phyloP scores from a whole-genome alignment of 1,284 basidiomycete genomes.

The Dichomitus squalens region DNA sequence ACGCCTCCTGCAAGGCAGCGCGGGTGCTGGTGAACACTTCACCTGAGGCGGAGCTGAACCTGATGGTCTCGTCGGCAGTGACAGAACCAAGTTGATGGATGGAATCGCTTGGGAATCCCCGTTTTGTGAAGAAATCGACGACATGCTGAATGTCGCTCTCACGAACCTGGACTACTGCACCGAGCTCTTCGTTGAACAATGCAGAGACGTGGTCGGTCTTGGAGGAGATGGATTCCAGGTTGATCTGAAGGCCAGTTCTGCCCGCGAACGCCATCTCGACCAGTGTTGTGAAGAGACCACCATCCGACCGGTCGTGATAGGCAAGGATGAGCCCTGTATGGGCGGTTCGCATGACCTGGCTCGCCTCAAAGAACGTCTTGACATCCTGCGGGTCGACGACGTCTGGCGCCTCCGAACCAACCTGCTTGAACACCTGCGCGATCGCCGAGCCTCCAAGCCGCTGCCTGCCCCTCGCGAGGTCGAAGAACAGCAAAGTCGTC shows the following conservation, averaged over 20 bases:
- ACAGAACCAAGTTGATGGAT: conserved; percentile 81
- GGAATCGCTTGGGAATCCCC: conserved; percentile 73
- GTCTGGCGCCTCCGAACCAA: conserved; percentile 88
- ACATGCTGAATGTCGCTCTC: conserved; percentile 62
- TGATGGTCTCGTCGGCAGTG: conserved; percentile 65
- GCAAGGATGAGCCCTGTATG: conserved; percentile 78
- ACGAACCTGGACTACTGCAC: conserved; percentile 89
- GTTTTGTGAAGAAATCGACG: conserved; percentile 59
- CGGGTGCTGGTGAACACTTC: conserved; percentile 71
- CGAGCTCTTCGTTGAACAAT: conserved; percentile 97
- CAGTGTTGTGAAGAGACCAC: conserved; percentile 89
- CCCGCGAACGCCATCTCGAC: conserved; percentile 98
- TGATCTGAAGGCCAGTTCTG: conserved; percentile 74
- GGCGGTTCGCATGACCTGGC: conserved; percentile 66
- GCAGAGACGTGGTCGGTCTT: conserved; percentile 61
- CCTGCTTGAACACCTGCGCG: conserved; percentile 93
- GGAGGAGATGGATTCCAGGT: conserved; percentile 60
- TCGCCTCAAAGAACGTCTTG: conserved; percentile 86
- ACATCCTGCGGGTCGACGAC: conserved; percentile 82
- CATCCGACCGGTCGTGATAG: conserved; percentile 98
- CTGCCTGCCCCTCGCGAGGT: conserved; percentile 83
- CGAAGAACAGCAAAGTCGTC: conserved; percentile 87
- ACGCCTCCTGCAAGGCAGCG: conserved; percentile 77
- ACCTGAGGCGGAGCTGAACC: conserved; percentile 55
- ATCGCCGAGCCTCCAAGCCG: conserved; percentile 94